Conservation (phyloP, 257 asterid species). For the Mentha longifolia region DNA sequence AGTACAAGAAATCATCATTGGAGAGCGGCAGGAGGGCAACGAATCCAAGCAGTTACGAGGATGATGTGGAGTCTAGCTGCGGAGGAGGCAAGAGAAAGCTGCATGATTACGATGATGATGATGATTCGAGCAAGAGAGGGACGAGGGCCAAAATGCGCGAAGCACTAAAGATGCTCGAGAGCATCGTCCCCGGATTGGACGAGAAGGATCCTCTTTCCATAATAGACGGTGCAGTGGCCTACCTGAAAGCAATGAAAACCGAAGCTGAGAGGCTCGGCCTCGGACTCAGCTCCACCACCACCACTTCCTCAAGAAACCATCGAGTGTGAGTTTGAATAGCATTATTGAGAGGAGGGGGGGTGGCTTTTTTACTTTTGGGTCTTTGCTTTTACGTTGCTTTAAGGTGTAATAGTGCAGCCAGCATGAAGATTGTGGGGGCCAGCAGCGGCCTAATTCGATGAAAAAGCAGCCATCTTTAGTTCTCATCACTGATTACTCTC, state of each 20-base stretch:
- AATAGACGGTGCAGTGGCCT: slow-evolving; percentile 67
- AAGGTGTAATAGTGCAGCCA: slow-evolving; percentile 38
- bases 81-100: slow-evolving; percentile 31
- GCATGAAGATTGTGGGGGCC: slow-evolving; percentile 41
- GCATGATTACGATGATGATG: not conserved
- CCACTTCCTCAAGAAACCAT: slow-evolving; percentile 20
- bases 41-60: slow-evolving; percentile 31
- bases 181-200: slow-evolving; percentile 58
- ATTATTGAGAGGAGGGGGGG: slow-evolving; percentile 35
- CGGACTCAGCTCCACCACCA: slow-evolving; percentile 31
- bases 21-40: not conserved
- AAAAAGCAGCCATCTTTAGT: slow-evolving; percentile 30
- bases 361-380: too few relatives aligned
- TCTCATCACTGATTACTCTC: slow-evolving; percentile 27
- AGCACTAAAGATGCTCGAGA: slow-evolving; percentile 53
- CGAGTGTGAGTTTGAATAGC: slow-evolving; percentile 44
- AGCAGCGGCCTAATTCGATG: slow-evolving; percentile 38
- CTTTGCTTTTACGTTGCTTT: slow-evolving; percentile 34
- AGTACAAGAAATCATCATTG: slow-evolving; percentile 59
- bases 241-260: slow-evolving; percentile 62
- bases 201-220: slow-evolving; percentile 61
- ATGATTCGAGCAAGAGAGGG: not conserved
- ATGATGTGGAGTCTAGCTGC: slow-evolving; percentile 49
- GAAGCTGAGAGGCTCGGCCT: slow-evolving; percentile 59
- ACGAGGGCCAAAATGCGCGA: slow-evolving; percentile 50